Evolutionary conservation across 129 eudicot genomes (phyloP).

Genomic region (Calendula officinalis): DNA sequence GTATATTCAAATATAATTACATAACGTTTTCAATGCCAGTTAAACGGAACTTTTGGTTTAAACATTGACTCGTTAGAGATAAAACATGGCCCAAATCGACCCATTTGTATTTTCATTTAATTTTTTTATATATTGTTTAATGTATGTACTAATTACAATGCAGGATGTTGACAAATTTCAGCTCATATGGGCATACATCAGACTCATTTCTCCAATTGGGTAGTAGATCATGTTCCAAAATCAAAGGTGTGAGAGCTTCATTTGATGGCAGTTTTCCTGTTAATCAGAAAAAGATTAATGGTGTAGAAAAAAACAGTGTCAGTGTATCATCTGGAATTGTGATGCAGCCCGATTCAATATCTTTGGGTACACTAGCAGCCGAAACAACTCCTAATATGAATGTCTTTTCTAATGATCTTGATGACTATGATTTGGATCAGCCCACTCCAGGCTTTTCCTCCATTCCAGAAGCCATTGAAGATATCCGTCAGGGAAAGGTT

Average conservation of each 20-base stretch:
- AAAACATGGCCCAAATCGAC: no score
- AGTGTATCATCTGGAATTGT: constrained; percentile 49
- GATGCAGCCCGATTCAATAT: constrained; percentile 55
- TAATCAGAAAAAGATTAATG: constrained; percentile 24
- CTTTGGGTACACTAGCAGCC: constrained; percentile 55
- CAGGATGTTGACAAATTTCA: constrained; percentile 38
- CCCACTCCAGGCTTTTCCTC: constrained; percentile 74
- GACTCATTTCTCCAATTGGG: constrained; percentile 37
- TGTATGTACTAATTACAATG: not conserved
- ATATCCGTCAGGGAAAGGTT: constrained; percentile 87
- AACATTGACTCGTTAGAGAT: no score
- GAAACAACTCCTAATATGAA: constrained; percentile 42
- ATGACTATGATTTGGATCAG: constrained; percentile 59
- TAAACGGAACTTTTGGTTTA: no score
- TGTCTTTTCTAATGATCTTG: constrained; percentile 40
- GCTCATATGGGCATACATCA: constrained; percentile 28
- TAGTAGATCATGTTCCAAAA: constrained; percentile 25
- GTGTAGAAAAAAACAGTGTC: constrained; percentile 26
- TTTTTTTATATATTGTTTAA: no score
- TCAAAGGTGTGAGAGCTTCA: constrained; percentile 40
- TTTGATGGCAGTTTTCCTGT: constrained; percentile 44
- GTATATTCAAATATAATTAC: no score
- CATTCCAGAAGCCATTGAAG: constrained; percentile 74
- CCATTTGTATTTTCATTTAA: no score
- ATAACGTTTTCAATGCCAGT: no score